Evolutionary conservation across 495 filamentous ascomycete species (phyloP).

Genomic region (Talaromyces stipitatus): DNA sequence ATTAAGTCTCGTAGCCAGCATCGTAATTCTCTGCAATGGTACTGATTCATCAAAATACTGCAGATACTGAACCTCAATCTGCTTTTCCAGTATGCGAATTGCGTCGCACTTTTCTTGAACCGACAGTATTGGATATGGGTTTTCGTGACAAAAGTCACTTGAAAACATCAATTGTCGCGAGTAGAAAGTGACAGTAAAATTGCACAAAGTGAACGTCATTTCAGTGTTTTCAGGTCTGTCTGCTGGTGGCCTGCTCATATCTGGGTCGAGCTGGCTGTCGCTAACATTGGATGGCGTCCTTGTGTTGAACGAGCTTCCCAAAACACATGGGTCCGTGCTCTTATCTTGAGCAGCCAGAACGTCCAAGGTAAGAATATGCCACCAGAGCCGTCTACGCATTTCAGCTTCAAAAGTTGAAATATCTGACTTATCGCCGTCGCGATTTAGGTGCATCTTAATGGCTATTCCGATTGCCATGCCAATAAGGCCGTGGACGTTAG

Average conservation of each 20-base stretch:
- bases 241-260: slow-evolving; percentile 45
- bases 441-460: slow-evolving; percentile 42
- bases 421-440: slow-evolving; percentile 15
- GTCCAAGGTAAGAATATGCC: slow-evolving; percentile 25
- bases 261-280: slow-evolving; percentile 56
- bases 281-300: slow-evolving; percentile 58
- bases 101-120: slow-evolving; percentile 42
- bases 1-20: neutral
- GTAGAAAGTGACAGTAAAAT: slow-evolving; percentile 42
- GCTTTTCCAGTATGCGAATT: slow-evolving; percentile 23
- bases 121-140: slow-evolving; percentile 9
- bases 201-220: slow-evolving; percentile 63
- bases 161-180: slow-evolving; percentile 24
- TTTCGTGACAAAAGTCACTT: slow-evolving; percentile 15
- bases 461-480: slow-evolving; percentile 60
- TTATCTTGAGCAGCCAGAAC: slow-evolving; percentile 62
- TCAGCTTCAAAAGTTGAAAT: slow-evolving; percentile 27
- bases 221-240: slow-evolving; percentile 53
- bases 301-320: slow-evolving; percentile 56
- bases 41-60: neutral
- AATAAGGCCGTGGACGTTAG: slow-evolving; percentile 47
- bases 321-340: slow-evolving; percentile 59
- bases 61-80: neutral
- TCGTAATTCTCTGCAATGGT: neutral
- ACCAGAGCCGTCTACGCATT: slow-evolving; percentile 38